Evolutionary conservation across 1,284 basidiomycete genomes (phyloP), one percentile per base, ranked within the genome.

Genomic region (Cryptococcus hybrid): DNA sequence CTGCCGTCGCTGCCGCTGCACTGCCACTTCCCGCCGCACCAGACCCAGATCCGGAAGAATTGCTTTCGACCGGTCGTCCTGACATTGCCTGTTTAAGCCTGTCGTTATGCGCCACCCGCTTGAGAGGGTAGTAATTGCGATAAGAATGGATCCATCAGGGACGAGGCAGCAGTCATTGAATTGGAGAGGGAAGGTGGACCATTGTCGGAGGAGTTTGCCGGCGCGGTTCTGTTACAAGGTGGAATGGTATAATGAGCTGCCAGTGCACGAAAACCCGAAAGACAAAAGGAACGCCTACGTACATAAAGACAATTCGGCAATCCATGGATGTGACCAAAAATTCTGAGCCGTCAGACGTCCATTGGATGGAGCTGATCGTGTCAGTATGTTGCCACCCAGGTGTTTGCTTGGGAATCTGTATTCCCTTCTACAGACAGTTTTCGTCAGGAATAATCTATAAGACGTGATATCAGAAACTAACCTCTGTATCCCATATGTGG

Each of bases 311-410:
- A 56, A 99, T 86, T 76, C 86, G 88, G 63, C 87, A 85, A 76
- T 99, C 95, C 78, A 96, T 82, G 44, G 89, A 89, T 47, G 89
- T 89, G 4, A 92, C 96, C 60, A 97, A 84, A 74, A n/a, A n/a
- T n/a, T n/a, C 89, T 13, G 85, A 85, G 37, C 89, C 88, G 74
- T 96, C 88, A 7, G 92, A 88, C 48, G 94, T 79, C 92, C 93
- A 98, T 44, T 86, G 83, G 45, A 96, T 82, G 0, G 91, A 86
- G 24, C 89, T 90, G 48, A 99, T 90, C 5, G 87, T 88, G 63
- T 97, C 92, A 47, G 80, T 80, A 75, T 98, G 94, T 43, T 63
- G 70, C 0, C 65, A 63, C 7, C 56, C 49, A 13, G 64, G 60
- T 5, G 54, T 54, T 3, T 53, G 48, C 34, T 52, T 51, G 3